These are phyloP conservation scores for Rubia peregrina DNA, from an alignment of 305 asterid genomes.

Conservation along the genomic window DNA sequence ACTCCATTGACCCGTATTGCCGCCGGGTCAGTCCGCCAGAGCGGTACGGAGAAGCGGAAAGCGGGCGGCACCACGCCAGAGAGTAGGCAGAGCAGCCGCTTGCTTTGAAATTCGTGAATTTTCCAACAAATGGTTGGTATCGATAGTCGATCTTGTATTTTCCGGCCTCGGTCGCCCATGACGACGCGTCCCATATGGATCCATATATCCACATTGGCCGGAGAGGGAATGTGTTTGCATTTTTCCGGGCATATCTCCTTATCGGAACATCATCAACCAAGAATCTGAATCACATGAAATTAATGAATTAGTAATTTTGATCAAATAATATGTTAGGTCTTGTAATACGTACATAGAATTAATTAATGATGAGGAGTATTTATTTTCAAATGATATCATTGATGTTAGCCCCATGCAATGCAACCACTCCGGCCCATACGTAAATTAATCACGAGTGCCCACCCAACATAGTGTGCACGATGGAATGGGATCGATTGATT, in stretches of 20 bases:
- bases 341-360: too few species aligned
- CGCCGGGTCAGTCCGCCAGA: constrained; percentile 55
- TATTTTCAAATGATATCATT: not conserved
- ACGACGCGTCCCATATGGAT: constrained; percentile 91
- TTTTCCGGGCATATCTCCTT: constrained; percentile 62
- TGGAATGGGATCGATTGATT: not conserved
- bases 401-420: not conserved
- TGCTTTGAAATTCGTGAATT: constrained; percentile 54
- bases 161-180: constrained; percentile 90
- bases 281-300: constrained; percentile 41
- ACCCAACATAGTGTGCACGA: not conserved
- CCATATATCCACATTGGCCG: constrained; percentile 97
- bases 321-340: too few species aligned
- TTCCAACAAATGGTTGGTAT: constrained; percentile 80
- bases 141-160: constrained; percentile 66
- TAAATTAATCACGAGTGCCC: not conserved
- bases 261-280: constrained; percentile 87
- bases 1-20: constrained; percentile 51
- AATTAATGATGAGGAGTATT: not conserved
- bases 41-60: constrained; percentile 55
- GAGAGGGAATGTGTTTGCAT: constrained; percentile 58
- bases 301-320: not conserved
- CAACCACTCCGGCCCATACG: not conserved
- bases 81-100: constrained; percentile 77
- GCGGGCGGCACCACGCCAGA: constrained; percentile 52